These are phyloP conservation scores for Cordyceps tenuipes DNA, from an alignment of 2,329 filamentous ascomycete species.

Conservation along the genomic window DNA sequence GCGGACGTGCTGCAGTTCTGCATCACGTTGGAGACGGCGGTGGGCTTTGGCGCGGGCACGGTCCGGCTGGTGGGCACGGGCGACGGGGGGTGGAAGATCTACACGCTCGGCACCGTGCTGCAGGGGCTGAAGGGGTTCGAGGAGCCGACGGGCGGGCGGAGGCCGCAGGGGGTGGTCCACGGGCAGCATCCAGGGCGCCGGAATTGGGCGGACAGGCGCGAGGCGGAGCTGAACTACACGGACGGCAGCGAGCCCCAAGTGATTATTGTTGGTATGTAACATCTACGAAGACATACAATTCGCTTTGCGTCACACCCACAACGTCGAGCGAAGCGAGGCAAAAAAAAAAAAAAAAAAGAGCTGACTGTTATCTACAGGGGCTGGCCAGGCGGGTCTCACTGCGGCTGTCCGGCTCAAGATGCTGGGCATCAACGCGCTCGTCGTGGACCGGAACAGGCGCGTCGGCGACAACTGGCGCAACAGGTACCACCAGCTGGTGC, in stretches of 20 bases:
- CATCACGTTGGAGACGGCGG: conserved; percentile 14
- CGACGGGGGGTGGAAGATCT: conserved; percentile 41
- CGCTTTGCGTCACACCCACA: neutral
- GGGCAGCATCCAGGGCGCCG: conserved; percentile 13
- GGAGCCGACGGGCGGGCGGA: conserved; percentile 32
- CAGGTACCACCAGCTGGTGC: conserved; percentile 46
- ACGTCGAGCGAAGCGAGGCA: neutral
- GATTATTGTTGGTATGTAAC: conserved; percentile 15
- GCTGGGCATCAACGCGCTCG: conserved; percentile 33
- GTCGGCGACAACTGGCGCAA: conserved; percentile 50
- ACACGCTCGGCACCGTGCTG: conserved; percentile 48
- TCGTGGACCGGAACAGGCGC: conserved; percentile 35
- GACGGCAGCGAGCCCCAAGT: conserved; percentile 14
- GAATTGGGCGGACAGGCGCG: conserved; percentile 17
- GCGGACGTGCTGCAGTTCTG: conserved; percentile 15
- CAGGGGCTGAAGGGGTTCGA: conserved; percentile 40
- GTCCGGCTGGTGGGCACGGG: conserved; percentile 13
- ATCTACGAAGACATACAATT: neutral
- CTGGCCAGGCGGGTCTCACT: conserved; percentile 31
- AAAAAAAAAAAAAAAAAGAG: neutral
- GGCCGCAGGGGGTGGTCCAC: conserved; percentile 43
- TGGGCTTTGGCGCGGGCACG: conserved; percentile 14
- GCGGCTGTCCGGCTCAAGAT: conserved; percentile 38
- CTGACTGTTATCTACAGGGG: conserved; percentile 25
- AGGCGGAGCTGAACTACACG: conserved; percentile 13